Conservation (phyloP, 1,284 basidiomycete genomes). For the Papiliotrema flavescens region DNA sequence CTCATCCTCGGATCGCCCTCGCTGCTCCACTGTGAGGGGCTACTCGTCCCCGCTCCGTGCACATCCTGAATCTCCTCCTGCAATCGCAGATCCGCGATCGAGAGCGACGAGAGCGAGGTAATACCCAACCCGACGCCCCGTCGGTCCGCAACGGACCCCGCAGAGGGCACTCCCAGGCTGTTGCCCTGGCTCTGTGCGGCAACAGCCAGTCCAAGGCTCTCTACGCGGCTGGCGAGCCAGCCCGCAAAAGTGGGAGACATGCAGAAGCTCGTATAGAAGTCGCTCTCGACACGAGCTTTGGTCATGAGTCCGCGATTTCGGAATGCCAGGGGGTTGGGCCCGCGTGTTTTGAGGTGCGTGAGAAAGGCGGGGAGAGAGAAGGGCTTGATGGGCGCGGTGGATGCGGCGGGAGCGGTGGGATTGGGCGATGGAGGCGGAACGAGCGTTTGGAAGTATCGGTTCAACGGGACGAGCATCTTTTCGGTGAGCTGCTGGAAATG, state of each 20-base stretch:
- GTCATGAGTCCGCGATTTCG: slow-evolving; percentile 48
- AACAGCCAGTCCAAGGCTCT: slow-evolving; percentile 33
- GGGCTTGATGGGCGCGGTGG: slow-evolving; percentile 55
- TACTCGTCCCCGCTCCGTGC: background rate
- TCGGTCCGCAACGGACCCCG: too few species aligned
- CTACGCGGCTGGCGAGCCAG: slow-evolving; percentile 39
- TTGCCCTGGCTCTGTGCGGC: slow-evolving; percentile 10
- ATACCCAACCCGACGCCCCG: background rate
- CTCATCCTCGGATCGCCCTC: background rate
- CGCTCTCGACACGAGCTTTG: slow-evolving; percentile 44
- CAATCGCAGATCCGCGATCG: background rate
- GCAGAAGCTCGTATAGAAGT: slow-evolving; percentile 48
- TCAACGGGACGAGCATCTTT: slow-evolving; percentile 82
- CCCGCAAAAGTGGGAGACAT: slow-evolving; percentile 44
- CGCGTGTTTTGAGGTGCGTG: slow-evolving; percentile 72
- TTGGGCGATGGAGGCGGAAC: slow-evolving; percentile 56
- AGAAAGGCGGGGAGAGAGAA: slow-evolving; percentile 80
- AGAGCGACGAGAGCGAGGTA: background rate
- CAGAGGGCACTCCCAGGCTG: background rate
- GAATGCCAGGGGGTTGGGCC: slow-evolving; percentile 69
- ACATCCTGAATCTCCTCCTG: background rate
- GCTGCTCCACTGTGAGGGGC: background rate
- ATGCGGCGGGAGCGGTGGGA: slow-evolving; percentile 16
- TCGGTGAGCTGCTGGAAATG: slow-evolving; percentile 88
- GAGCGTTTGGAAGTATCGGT: slow-evolving; percentile 87